These are phyloP conservation scores for Alternaria viburni DNA, from an alignment of 2,329 filamentous ascomycete genomes.

Conservation along the genomic window DNA sequence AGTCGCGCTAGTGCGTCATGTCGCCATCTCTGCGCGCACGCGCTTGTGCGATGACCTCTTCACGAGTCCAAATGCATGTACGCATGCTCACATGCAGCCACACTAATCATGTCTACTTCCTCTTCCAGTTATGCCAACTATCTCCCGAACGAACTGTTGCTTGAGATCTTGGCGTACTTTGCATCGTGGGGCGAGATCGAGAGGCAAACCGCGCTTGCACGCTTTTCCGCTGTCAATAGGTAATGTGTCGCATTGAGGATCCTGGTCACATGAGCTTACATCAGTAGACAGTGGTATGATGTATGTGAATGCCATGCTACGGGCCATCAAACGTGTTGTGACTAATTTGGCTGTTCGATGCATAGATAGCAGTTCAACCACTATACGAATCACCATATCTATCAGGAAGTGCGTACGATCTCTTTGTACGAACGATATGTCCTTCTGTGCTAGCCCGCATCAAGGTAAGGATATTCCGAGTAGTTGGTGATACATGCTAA, in stretches of 20 bases:
- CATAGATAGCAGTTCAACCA: slow-evolving; percentile 48
- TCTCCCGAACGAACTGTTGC: slow-evolving; percentile 62
- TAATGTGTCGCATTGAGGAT: slow-evolving; percentile 9
- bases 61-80: neutral
- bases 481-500: neutral
- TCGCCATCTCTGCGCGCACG: neutral
- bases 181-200: slow-evolving; percentile 26
- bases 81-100: neutral
- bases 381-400: slow-evolving; percentile 63
- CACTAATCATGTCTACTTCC: slow-evolving; percentile 1
- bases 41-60: neutral
- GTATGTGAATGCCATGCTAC: slow-evolving; percentile 28
- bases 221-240: slow-evolving; percentile 56
- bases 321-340: neutral
- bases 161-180: slow-evolving; percentile 57
- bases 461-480: slow-evolving; percentile 21
- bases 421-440: slow-evolving; percentile 62
- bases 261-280: slow-evolving; percentile 4
- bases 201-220: slow-evolving; percentile 57
- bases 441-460: slow-evolving; percentile 58
- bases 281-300: slow-evolving; percentile 61
- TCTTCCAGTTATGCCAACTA: slow-evolving; percentile 36
- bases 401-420: slow-evolving; percentile 58
- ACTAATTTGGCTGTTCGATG: neutral
- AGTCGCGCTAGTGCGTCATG: slow-evolving; percentile 9